A percentile compares a stretch with the other conserved stretches of the same genome.
These are phyloP conservation scores for Porogramme epimiltina DNA, from an alignment of 1,284 basidiomycete genomes.

Conservation along the genomic window DNA sequence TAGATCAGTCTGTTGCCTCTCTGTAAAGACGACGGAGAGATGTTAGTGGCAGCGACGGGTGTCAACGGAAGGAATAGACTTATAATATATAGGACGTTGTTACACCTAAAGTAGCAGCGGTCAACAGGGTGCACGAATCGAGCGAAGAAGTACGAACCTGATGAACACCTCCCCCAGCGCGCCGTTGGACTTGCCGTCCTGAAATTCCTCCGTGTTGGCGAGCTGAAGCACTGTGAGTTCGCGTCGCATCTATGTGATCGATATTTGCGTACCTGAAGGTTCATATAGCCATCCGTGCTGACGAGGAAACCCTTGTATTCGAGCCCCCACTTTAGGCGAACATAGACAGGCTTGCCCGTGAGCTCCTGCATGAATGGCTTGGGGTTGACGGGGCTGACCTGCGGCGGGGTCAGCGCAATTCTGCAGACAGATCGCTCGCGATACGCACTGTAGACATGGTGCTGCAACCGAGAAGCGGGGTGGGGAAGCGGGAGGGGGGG, in stretches of 20 bases:
- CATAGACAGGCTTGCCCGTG: conserved; percentile 95
- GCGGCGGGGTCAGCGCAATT: conserved; percentile 5
- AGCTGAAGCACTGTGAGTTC: conserved; percentile 55
- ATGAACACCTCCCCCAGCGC: conserved; percentile 98
- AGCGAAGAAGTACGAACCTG: conserved; percentile 53
- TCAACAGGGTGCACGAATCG: neutral
- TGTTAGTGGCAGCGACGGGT: conserved; percentile 1
- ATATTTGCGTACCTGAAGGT: conserved; percentile 44
- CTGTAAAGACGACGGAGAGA: conserved; percentile 50
- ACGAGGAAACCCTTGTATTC: conserved; percentile 99
- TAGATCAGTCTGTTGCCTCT: conserved; percentile 55
- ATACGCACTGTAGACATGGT: conserved; percentile 58
- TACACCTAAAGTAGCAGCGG: conserved; percentile 51
- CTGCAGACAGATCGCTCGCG: conserved; percentile 7
- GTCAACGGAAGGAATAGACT: conserved; percentile 43
- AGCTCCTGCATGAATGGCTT: conserved; percentile 99
- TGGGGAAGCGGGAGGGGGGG: neutral
- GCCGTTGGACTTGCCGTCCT: conserved; percentile 95
- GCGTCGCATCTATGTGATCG: too few relatives aligned
- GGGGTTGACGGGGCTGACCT: conserved; percentile 95
- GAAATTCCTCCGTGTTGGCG: conserved; percentile 98
- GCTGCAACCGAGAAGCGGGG: conserved; percentile 31
- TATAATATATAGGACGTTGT: conserved; percentile 94
- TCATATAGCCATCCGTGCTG: conserved; percentile 99
- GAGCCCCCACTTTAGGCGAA: conserved; percentile 97